Evolutionary conservation across 495 filamentous ascomycete species (phyloP).

Genomic region (Penicillium roqueforti): DNA sequence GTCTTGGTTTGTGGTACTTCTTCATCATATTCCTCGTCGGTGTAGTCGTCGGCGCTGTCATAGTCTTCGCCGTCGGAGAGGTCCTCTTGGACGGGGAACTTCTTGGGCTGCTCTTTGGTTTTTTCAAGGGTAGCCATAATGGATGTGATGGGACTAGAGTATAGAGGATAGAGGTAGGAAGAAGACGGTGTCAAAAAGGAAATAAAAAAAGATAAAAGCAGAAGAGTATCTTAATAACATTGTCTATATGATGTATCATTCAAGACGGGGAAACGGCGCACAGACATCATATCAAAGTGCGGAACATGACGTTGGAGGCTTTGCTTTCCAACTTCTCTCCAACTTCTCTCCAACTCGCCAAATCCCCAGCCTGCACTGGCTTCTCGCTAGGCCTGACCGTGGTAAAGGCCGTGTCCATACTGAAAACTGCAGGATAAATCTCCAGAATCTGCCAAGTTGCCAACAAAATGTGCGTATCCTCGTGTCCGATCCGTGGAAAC

Average conservation of each 20-base stretch:
- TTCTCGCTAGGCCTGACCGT: no score
- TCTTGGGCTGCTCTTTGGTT: conserved; percentile 30
- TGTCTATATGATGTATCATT: conserved; percentile 11
- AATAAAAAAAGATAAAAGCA: conserved; percentile 1
- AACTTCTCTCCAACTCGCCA: no score
- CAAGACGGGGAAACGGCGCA: not conserved
- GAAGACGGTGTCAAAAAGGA: not conserved
- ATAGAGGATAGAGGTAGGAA: not conserved
- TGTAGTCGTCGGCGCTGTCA: conserved; percentile 33
- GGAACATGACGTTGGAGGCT: conserved; percentile 32
- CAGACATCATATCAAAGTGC: conserved; percentile 1
- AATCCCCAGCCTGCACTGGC: no score
- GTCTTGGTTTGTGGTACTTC: conserved; percentile 13
- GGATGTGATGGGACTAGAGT: conserved; percentile 1
- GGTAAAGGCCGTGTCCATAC: conserved; percentile 3
- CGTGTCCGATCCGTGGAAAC: conserved; percentile 19
- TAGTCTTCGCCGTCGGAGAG: conserved; percentile 40
- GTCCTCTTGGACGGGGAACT: conserved; percentile 35
- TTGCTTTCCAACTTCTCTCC: no score
- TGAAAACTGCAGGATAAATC: not conserved
- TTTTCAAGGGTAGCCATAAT: conserved; percentile 44
- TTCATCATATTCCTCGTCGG: conserved; percentile 10
- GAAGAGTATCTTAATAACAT: no score
- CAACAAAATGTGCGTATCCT: not conserved
- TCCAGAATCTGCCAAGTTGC: not conserved